A percentile compares a stretch with the other conserved stretches of the same genome.
These are phyloP conservation scores for Cryptococcus floricola DNA, from an alignment of 1,284 basidiomycete genomes.

Conservation along the genomic window DNA sequence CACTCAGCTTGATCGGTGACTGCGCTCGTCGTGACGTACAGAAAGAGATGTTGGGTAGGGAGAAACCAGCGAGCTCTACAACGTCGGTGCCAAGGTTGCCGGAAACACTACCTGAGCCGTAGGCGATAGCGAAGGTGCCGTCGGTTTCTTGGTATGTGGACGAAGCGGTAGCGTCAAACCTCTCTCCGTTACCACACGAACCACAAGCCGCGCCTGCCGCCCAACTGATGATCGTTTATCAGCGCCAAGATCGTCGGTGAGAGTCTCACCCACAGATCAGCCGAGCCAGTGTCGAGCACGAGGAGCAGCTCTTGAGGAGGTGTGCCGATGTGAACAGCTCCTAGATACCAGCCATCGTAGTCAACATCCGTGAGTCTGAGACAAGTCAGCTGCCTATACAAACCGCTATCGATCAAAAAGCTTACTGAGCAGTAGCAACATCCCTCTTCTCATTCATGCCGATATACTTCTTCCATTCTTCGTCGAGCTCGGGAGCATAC, in stretches of 20 bases:
- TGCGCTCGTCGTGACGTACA: slow-evolving; percentile 45
- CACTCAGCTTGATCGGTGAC: background rate
- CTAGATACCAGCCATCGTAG: slow-evolving; percentile 36
- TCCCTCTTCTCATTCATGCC: slow-evolving; percentile 14
- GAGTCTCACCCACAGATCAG: slow-evolving; percentile 43
- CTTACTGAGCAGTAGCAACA: no score
- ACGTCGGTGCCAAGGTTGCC: slow-evolving; percentile 68
- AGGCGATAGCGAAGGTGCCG: slow-evolving; percentile 64
- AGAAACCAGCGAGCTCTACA: slow-evolving; percentile 76
- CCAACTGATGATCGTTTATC: slow-evolving; percentile 33
- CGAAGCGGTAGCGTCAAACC: slow-evolving; percentile 31
- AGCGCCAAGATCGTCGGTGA: no score
- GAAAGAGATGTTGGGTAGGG: slow-evolving; percentile 64
- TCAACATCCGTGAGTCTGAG: slow-evolving; percentile 31
- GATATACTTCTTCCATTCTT: slow-evolving; percentile 22
- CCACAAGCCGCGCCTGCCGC: slow-evolving; percentile 43
- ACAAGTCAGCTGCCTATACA: background rate
- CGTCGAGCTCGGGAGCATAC: slow-evolving; percentile 26
- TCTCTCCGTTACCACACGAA: slow-evolving; percentile 31
- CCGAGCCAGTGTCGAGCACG: slow-evolving; percentile 54
- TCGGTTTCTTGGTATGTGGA: slow-evolving; percentile 25
- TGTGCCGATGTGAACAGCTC: slow-evolving; percentile 26
- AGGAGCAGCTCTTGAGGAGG: slow-evolving; percentile 52
- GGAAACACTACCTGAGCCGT: slow-evolving; percentile 72
- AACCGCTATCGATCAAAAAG: background rate